Evolutionary conservation across 2,329 filamentous ascomycete genomes (phyloP).

Genomic region (Pseudogymnoascus pannorum): DNA sequence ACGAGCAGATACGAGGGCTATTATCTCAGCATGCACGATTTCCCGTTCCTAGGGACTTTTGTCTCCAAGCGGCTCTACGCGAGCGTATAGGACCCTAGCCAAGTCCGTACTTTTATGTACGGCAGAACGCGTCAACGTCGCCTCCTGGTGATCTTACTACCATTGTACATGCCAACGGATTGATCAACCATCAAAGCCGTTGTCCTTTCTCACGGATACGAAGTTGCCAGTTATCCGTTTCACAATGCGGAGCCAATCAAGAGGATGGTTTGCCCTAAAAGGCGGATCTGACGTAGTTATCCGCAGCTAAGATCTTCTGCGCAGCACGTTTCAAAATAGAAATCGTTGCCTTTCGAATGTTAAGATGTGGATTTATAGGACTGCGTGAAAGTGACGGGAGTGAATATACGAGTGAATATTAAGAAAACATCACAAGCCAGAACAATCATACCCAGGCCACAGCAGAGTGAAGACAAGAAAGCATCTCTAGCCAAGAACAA

Average conservation of each 20-base stretch:
- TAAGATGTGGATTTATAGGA: not conserved
- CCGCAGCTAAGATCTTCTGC: not conserved
- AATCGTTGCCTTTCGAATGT: not conserved
- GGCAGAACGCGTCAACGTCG: not conserved
- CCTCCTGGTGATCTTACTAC: not conserved
- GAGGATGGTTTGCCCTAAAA: not conserved
- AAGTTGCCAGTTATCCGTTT: not conserved
- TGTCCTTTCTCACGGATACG: not conserved
- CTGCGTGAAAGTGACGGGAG: not conserved
- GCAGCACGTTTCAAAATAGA: slow-evolving; percentile 5
- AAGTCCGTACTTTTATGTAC: not conserved
- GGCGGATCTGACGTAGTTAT: not conserved
- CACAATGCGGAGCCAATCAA: slow-evolving; percentile 2
- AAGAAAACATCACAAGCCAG: not conserved
- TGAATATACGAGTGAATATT: not conserved
- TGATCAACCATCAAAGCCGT: not conserved
- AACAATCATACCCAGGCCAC: not conserved
- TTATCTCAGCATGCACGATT: not conserved
- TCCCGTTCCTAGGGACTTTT: not conserved
- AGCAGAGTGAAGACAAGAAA: not conserved
- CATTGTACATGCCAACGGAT: not conserved
- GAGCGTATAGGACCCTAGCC: not conserved
- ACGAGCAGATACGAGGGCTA: not conserved
- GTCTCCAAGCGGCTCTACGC: not conserved
- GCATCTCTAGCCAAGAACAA: not conserved